phyloP scores from a whole-genome alignment of 1,139 yeast species.

The Suhomyces bokatorum region DNA sequence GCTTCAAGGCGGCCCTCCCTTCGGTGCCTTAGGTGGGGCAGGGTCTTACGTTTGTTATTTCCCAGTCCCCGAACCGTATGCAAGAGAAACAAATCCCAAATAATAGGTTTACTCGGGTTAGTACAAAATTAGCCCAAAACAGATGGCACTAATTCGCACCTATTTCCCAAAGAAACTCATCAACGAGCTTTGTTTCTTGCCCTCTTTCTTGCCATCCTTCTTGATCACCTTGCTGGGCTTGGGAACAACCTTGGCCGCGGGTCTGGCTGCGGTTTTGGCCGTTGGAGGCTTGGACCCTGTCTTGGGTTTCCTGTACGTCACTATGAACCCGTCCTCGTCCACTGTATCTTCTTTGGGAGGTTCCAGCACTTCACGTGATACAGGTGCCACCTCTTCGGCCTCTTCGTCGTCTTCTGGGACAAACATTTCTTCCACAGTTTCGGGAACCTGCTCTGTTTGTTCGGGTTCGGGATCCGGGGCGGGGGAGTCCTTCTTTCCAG shows the following conservation, averaged over 20 bases:
- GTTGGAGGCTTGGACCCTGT: constrained; percentile 17
- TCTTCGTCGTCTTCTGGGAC: constrained; percentile 15
- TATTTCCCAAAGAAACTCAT: constrained; percentile 42
- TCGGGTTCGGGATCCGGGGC: constrained; percentile 1
- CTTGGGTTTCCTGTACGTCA: constrained; percentile 27
- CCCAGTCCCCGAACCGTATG: background rate
- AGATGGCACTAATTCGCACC: background rate
- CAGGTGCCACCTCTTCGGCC: constrained; percentile 3
- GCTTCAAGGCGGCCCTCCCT: no score
- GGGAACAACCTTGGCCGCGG: constrained; percentile 14
- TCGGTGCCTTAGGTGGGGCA: no score
- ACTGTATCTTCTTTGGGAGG: constrained; percentile 20
- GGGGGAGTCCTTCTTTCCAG: background rate
- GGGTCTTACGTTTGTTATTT: no score
- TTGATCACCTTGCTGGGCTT: constrained; percentile 11
- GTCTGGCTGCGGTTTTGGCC: constrained; percentile 12
- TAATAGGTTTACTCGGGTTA: background rate
- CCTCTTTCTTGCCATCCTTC: constrained; percentile 23
- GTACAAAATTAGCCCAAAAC: background rate
- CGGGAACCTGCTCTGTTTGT: constrained; percentile 4
- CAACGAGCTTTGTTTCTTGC: constrained; percentile 34
- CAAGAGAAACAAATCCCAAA: background rate
- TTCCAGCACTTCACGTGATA: background rate
- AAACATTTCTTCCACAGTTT: constrained; percentile 13
- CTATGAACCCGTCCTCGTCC: constrained; percentile 46